Percentiles rank a stretch among this genome's conserved stretches.
These are phyloP conservation scores for Amanita pallidorosea DNA, from an alignment of 768 basidiomycete genomes.

Conservation along the genomic window DNA sequence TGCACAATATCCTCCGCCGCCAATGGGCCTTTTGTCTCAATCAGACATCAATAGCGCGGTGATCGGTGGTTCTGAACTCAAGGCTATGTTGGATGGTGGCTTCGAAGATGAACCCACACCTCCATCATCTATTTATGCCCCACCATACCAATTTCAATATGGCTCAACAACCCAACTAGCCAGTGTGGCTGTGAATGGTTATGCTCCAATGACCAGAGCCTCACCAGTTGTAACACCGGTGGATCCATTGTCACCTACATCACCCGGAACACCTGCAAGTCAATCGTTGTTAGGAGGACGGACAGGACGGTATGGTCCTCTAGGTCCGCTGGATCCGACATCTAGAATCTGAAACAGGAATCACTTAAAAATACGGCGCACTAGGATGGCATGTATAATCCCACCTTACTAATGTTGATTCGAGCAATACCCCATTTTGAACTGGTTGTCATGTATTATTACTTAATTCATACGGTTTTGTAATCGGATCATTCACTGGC, in stretches of 20 bases:
- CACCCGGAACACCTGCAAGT: slow-evolving; percentile 19
- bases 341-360: slow-evolving; percentile 8
- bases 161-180: slow-evolving; percentile 33
- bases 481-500: neutral
- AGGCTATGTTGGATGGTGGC: slow-evolving; percentile 86
- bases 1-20: slow-evolving; percentile 73
- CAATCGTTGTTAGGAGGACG: slow-evolving; percentile 8
- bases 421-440: neutral
- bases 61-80: slow-evolving; percentile 67
- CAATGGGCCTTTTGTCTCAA: slow-evolving; percentile 51
- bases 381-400: neutral
- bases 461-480: neutral
- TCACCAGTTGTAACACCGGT: slow-evolving; percentile 12
- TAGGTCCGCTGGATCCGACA: slow-evolving; percentile 49
- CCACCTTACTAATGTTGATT: slow-evolving; percentile 1
- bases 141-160: slow-evolving; percentile 59
- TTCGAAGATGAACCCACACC: slow-evolving; percentile 68
- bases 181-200: slow-evolving; percentile 37
- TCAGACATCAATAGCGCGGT: slow-evolving; percentile 28
- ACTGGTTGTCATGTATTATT: slow-evolving; percentile 1
- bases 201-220: slow-evolving; percentile 40
- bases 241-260: slow-evolving; percentile 27
- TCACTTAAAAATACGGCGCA: no score
- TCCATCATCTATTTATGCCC: slow-evolving; percentile 28
- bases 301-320: slow-evolving; percentile 33